Base-by-base conservation (phyloP, 176 grass and related monocot species). In the Aegilops speltoides region DNA sequence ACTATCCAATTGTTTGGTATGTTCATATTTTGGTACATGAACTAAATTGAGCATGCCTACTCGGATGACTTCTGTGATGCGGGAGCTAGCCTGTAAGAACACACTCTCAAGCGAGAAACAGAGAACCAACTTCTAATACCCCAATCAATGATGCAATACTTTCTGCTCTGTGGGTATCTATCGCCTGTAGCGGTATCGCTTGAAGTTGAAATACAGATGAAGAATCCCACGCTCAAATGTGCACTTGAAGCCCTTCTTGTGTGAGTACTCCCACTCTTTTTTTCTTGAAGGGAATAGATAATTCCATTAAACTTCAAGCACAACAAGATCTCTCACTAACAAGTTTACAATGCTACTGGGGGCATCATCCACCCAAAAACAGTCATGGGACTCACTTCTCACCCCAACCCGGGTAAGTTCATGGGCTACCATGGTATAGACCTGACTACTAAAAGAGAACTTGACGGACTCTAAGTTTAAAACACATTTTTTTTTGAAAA, bases 121-220 rank as follows among this genome's bases (percentile, higher is more conserved):
- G 10, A 10, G 36, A 13, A 40, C 29, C 50, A 40, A 10, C 9
- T 20, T 86, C 33, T 10, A 68, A 48, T 32, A 71, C 37, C 64
- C 7, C 34, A 26, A 37, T 37, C 36, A 37, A 71, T 31, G 8
- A 36, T 63, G 62, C 29, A 25, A 3, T 57, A 28, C 15, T 77
- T 16, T 36, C 63, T 25, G 20, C 29, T 29, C 4, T 0, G 1
- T 59, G 10, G 4, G 4, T 25, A 46, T 32, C n/a, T 86, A 98
- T 2, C 96, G 88, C 48, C 90, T 87, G 84, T 98, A 98, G 28
- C 96, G 90, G 43, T 98, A 82, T 11, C 93, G 90, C 86, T 98
- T 98, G 86, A 98, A 98, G 84, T 98, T 96, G 82, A 98, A 92
- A 87, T 98, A 98, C n/a, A 98, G 81, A 73, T 96, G 96, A 56